Evolutionary conservation across 805 yeast species (phyloP).

Genomic region (Pichia gijzeniarum): DNA sequence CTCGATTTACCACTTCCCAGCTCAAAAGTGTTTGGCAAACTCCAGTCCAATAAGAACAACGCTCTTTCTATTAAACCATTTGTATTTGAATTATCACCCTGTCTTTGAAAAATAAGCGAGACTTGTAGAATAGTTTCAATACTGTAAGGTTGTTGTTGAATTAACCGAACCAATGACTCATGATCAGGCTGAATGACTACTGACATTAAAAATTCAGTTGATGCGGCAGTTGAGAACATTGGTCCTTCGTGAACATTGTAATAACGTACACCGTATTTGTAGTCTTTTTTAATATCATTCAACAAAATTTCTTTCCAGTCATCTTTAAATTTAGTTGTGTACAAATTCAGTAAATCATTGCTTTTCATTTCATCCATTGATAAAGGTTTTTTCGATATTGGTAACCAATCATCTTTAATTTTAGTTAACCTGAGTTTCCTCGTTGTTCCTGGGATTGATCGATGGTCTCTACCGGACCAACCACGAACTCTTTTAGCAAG

Average conservation of each 20-base stretch:
- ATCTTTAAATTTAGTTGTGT: slow-evolving; percentile 23
- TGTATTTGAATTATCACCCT: slow-evolving; percentile 68
- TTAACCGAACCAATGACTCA: slow-evolving; percentile 54
- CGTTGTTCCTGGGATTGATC: slow-evolving; percentile 67
- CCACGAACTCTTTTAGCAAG: slow-evolving; percentile 56
- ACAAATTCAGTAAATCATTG: slow-evolving; percentile 35
- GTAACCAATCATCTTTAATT: slow-evolving; percentile 76
- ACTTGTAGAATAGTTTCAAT: slow-evolving; percentile 74
- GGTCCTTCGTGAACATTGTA: slow-evolving; percentile 44
- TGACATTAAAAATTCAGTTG: slow-evolving; percentile 46
- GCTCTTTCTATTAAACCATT: slow-evolving; percentile 73
- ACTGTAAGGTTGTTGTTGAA: slow-evolving; percentile 65
- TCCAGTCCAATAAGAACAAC: slow-evolving; percentile 72
- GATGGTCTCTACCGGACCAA: slow-evolving; percentile 79
- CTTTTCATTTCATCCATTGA: slow-evolving; percentile 47
- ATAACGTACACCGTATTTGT: slow-evolving; percentile 44
- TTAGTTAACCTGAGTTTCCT: slow-evolving; percentile 63
- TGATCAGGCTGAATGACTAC: slow-evolving; percentile 75
- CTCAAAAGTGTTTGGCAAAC: slow-evolving; percentile 52
- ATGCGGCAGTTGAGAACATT: slow-evolving; percentile 29
- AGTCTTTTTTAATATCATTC: slow-evolving; percentile 33
- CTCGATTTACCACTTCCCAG: slow-evolving; percentile 54
- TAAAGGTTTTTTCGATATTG: slow-evolving; percentile 56
- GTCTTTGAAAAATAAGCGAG: slow-evolving; percentile 65
- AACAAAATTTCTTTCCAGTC: slow-evolving; percentile 48